Evolutionary conservation across 2,329 filamentous ascomycete species (phyloP), one percentile per base, ranked within the genome.

Genomic region (Fonsecaea pugnacius): DNA sequence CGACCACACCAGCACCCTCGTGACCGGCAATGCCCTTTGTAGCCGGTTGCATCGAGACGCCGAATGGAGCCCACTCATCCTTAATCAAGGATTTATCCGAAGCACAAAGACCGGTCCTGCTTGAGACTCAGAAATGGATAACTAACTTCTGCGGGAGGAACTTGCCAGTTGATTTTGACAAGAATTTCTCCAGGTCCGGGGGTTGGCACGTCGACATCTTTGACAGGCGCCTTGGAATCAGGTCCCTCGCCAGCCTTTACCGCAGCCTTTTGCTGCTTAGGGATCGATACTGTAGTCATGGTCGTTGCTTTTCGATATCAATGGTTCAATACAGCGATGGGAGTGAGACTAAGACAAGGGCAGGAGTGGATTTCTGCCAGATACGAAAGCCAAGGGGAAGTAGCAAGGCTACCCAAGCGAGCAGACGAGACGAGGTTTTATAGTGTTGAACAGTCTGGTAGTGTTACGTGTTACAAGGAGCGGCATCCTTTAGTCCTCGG

Each of bases 131-230:
- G 64, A 50, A 14, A 27, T n/a, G 21, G 27, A 54, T 27, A 46
- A 14, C 12, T 51, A 3, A 12, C 2, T 16, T 40, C 7, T 14
- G 40, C 3, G 16, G 21, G 18, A 24, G 36, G 14, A 27, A 90
- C 56, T 30, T 56, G 35, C 84, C 86, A 96, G 79, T 92, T 92
- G 84, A 96, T 85, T 80, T 96, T 94, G 80, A 96, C 82, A 68
- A 97, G 89, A 70, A 96, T 90, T 80, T 97, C 91, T 80, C 96
- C 91, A 54, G 92, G 89, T 18, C 88, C 91, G 36, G 93, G 93
- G 76, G 88, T 85, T 66, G 83, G 84, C 54, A 96, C 92, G 70
- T 91, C 88, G 73, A 96, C 93, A 79, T 78, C 70, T 62, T 78
- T 77, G 8, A 70, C 61, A 3, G 70, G 69, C 6, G 69, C 69